Base-by-base conservation (phyloP, 192 early-diverging fungal species). In the Chytriomyces sp. region DNA sequence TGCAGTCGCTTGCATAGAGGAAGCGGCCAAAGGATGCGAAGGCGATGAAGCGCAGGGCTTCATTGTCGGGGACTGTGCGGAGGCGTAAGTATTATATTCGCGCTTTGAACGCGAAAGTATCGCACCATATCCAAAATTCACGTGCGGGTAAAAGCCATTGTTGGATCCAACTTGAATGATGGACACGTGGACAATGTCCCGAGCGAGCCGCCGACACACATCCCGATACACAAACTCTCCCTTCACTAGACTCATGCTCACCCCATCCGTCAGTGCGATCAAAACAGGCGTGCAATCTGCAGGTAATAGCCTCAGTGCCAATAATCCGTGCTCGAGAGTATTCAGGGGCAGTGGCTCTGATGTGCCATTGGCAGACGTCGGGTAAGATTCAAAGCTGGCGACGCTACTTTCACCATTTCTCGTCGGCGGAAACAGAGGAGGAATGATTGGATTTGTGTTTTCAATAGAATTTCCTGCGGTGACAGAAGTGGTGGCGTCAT, bases 261-360 rank as follows among this genome's bases (percentile, higher is more conserved):
- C 83, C 0, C 85, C 85, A 65, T 87, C 82, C 1, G 83, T 87
- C 31, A 87, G 44, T 5, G 75, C 69, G 8, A 87, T 78, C 4
- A 87, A 49, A 5, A 68, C 73, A 25, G 81, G 78, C 32, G 68
- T 62, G n/a, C 49, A 59, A 57, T 87, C 77, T 22, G 28, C 6
- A 19, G 82, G 80, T 22, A 82, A 37, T 0, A 85, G 72, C 25
- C 74, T 55, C 56, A 87, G 59, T 3, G 79, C 79, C 12, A 78
- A 62, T 14, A 87, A 49, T 2, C 57, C 83, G 41, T 70, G 28
- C 17, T 81, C 78, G 4, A 87, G 53, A 10, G 78, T 59, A 52
- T 74, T 64, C 39, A 79, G 36, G 2, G 39, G 74, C 3, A n/a
- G 6, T 3, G 33, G 59, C 14, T 77, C 60, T n/a, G n/a, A n/a